These are phyloP conservation scores for Marasmius sp. DNA, from an alignment of 1,284 basidiomycete species.

Conservation along the genomic window DNA sequence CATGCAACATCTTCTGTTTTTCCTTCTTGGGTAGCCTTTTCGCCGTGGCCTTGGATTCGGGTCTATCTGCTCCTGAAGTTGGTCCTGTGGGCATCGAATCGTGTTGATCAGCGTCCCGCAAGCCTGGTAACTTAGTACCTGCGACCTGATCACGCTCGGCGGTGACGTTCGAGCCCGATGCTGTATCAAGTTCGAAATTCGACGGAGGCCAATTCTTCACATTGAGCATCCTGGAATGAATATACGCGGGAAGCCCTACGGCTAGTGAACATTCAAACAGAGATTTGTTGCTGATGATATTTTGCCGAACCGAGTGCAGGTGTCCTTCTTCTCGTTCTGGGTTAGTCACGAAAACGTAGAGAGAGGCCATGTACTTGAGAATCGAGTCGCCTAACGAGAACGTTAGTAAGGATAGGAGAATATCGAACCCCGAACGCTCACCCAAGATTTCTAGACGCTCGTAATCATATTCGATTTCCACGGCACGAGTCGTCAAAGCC, in stretches of 20 bases:
- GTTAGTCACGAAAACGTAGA: slow-evolving; percentile 69
- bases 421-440: slow-evolving; percentile 28
- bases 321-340: slow-evolving; percentile 62
- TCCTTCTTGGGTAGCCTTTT: slow-evolving; percentile 37
- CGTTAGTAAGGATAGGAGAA: slow-evolving; percentile 9
- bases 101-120: background rate
- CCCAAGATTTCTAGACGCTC: slow-evolving; percentile 81
- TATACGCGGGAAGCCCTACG: slow-evolving; percentile 62
- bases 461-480: slow-evolving; percentile 68
- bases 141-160: background rate
- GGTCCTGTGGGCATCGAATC: background rate
- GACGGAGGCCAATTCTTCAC: slow-evolving; percentile 65
- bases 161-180: background rate
- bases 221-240: slow-evolving; percentile 70
- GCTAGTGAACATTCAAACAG: slow-evolving; percentile 55
- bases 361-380: slow-evolving; percentile 73
- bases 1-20: slow-evolving; percentile 41
- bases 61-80: background rate
- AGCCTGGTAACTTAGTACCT: background rate
- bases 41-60: slow-evolving; percentile 9
- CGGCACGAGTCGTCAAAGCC: slow-evolving; percentile 68
- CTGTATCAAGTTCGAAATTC: slow-evolving; percentile 34
- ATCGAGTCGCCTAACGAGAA: slow-evolving; percentile 67
- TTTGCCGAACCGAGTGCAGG: slow-evolving; percentile 62
- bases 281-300: slow-evolving; percentile 72